Percentiles rank a stretch among this genome's conserved stretches.
Evolutionary conservation across 2,329 filamentous ascomycete genomes (phyloP).

Genomic region (Xylariales sp.): DNA sequence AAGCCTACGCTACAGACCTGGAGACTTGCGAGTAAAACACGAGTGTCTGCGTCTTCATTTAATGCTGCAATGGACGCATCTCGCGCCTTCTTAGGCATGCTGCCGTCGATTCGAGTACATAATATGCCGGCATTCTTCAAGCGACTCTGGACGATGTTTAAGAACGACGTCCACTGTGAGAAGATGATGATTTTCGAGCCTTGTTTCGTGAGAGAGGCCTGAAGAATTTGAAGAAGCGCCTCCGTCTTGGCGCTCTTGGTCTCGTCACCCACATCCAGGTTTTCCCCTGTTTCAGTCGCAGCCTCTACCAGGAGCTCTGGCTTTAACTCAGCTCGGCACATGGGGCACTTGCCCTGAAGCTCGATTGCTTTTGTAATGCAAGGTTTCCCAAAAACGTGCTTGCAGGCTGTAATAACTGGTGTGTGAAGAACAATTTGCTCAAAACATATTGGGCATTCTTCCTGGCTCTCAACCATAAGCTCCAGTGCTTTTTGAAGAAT

Average conservation of each 20-base stretch:
- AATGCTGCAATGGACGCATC: constrained; percentile 67
- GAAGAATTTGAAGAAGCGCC: constrained; percentile 69
- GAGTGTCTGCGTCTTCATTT: constrained; percentile 61
- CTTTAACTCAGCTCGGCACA: constrained; percentile 70
- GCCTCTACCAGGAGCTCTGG: constrained; percentile 55
- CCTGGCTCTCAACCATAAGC: constrained; percentile 72
- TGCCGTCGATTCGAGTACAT: constrained; percentile 74
- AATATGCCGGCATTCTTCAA: constrained; percentile 56
- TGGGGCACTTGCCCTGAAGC: constrained; percentile 74
- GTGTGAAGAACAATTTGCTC: constrained; percentile 56
- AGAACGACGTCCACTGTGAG: constrained; percentile 73
- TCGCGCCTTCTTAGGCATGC: constrained; percentile 66
- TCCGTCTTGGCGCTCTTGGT: constrained; percentile 79
- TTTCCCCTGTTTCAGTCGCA: background rate
- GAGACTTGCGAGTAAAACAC: constrained; percentile 76
- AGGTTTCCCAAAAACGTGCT: constrained; percentile 69
- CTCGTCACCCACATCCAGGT: constrained; percentile 42
- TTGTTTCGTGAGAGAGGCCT: constrained; percentile 60
- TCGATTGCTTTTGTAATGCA: constrained; percentile 75
- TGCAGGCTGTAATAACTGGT: constrained; percentile 81
- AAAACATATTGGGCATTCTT: constrained; percentile 80
- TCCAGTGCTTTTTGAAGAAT: constrained; percentile 73
- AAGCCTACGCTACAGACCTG: constrained; percentile 81
- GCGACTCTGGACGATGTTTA: constrained; percentile 67
- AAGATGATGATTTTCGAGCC: constrained; percentile 69